phyloP scores from a whole-genome alignment of 1,139 yeast species.

The Ogataea hybrid region DNA sequence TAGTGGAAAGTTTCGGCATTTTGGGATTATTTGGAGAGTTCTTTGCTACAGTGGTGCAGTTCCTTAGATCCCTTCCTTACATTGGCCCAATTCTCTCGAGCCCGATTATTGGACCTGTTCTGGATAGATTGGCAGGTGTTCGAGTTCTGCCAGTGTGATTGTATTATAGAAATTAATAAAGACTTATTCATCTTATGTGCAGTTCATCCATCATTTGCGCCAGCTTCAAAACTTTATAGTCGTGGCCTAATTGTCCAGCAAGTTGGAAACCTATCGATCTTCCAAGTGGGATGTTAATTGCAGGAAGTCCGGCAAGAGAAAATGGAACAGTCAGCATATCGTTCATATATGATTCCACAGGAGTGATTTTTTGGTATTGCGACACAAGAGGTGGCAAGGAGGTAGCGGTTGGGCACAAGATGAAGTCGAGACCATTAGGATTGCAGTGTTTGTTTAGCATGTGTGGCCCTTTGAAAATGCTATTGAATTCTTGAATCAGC shows the following conservation, averaged over 20 bases:
- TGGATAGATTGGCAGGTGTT: constrained; percentile 64
- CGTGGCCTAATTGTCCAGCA: constrained; percentile 86
- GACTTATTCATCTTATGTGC: constrained; percentile 3
- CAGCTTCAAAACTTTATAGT: constrained; percentile 51
- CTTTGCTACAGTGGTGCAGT: constrained; percentile 79
- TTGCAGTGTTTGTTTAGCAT: constrained; percentile 34
- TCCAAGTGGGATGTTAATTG: constrained; percentile 67
- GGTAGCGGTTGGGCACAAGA: constrained; percentile 68
- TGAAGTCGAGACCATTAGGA: constrained; percentile 50
- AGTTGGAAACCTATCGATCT: constrained; percentile 70
- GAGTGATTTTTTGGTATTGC: constrained; percentile 40
- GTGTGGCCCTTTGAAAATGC: constrained; percentile 55
- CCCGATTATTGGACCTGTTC: constrained; percentile 78
- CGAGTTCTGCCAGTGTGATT: constrained; percentile 57
- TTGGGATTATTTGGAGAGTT: constrained; percentile 68
- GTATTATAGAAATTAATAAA: constrained; percentile 3
- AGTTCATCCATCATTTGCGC: constrained; percentile 3
- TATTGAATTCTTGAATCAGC: constrained; percentile 64
- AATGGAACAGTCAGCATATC: constrained; percentile 90
- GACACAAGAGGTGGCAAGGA: constrained; percentile 52
- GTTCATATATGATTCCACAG: constrained; percentile 67
- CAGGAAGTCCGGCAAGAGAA: constrained; percentile 88
- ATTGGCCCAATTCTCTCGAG: constrained; percentile 84
- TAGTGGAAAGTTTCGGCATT: constrained; percentile 83
- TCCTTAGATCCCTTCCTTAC: constrained; percentile 81